Base-by-base conservation (phyloP, 768 basidiomycete species). In the Lentinula aciculospora region DNA sequence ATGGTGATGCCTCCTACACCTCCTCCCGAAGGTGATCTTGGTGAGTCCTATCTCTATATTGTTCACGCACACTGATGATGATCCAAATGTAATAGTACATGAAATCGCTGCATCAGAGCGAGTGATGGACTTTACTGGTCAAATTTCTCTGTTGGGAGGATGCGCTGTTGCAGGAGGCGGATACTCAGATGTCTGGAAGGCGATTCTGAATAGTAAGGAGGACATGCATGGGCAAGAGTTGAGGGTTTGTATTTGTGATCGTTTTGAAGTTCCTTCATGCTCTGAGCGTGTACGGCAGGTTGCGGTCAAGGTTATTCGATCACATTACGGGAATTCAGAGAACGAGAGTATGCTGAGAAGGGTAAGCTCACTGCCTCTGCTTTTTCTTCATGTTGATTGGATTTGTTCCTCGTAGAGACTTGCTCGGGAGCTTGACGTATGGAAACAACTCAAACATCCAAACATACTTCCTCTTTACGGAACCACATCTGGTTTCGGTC, bases 111-210 rank as follows among this genome's bases (percentile, higher is more conserved):
- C 15, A 39, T n/a, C 27, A n/a, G 23, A 17, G 4, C 23, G 31
- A 27, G 34, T 55, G 40, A 3, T 29, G 53, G 58, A 64, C 32
- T 45, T 61, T 28, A 51, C 60, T 28, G 58, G 55, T 12, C 29
- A 56, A 53, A 58, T 60, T 70, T 71, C 55, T 64, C 40, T 46
- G 27, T 31, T 53, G 29, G 60, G 62, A 9, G 27, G 56, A 36
- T 62, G 44, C 25, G 17, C 76, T 1, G 67, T 70, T 46, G 74
- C 74, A 0, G 72, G 73, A 59, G 77, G 77, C 7, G 77, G 76
- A 10, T 78, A 75, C 61, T 71, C 74, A 13, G 77, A 79, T 62
- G 70, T 78, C 17, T 79, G 72, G 72, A 72, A 65, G 51, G 74
- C 72, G 1, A 62, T 65, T 5, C 76, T 73, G 74, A 64, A 68